A percentile compares a stretch with the other conserved stretches of the same genome.
Conservation (phyloP, 208 protist genomes). For the Trypanosoma rangeli region DNA sequence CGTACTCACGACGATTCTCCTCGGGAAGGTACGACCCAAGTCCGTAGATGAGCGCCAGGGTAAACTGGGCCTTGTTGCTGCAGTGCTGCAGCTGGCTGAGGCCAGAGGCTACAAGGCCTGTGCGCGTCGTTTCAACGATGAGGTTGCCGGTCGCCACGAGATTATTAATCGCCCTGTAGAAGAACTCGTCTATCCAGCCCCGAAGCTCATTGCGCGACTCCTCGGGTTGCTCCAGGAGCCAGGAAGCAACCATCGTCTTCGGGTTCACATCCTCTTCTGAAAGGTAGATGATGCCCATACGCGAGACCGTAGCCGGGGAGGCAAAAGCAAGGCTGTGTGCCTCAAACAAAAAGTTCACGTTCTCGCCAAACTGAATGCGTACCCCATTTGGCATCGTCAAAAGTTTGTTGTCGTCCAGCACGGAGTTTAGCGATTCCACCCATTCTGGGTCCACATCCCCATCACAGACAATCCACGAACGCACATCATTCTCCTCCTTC, state of each 20-base stretch:
- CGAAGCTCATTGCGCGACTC: conserved; percentile 57
- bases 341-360: conserved; percentile 99
- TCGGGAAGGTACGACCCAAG: conserved; percentile 92
- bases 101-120: conserved; percentile 92
- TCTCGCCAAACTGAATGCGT: conserved; percentile 97
- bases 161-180: conserved; percentile 92
- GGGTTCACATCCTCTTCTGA: conserved; percentile 96
- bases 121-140: conserved; percentile 91
- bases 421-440: conserved; percentile 99
- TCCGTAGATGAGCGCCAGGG: conserved; percentile 90
- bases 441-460: conserved; percentile 99
- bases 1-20: conserved; percentile 82
- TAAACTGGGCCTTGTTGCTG: conserved; percentile 90
- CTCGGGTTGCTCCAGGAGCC: conserved; percentile 88
- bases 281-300: conserved; percentile 98
- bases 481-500: conserved; percentile 85
- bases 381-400: conserved; percentile 98
- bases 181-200: conserved; percentile 92
- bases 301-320: conserved; percentile 97
- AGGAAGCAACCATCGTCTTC: conserved; percentile 90
- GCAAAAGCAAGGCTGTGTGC: conserved; percentile 97
- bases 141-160: conserved; percentile 72
- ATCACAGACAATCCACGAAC: conserved; percentile 98
- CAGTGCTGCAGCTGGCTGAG: conserved; percentile 92
- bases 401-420: conserved; percentile 98